Percentiles rank a stretch among this genome's conserved stretches.
Conservation (phyloP, 2,329 filamentous ascomycete genomes). For the Akanthomyces muscarius region DNA sequence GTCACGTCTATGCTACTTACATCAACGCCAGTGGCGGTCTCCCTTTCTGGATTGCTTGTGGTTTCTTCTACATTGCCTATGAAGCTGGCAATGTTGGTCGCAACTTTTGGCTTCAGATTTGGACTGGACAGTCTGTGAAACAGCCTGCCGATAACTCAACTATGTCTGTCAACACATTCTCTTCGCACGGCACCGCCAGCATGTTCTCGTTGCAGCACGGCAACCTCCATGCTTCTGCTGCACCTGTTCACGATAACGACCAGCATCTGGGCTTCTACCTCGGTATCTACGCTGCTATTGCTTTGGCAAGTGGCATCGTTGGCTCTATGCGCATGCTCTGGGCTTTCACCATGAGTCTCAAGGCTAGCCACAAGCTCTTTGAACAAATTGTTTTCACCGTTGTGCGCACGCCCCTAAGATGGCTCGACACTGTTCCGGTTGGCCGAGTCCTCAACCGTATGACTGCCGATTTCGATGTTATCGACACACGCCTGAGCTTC, state of each 20-base stretch:
- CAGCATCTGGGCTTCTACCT: constrained; percentile 60
- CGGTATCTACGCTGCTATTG: constrained; percentile 61
- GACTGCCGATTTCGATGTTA: constrained; percentile 69
- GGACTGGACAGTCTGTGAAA: constrained; percentile 46
- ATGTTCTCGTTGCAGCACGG: constrained; percentile 46
- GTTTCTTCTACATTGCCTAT: constrained; percentile 51
- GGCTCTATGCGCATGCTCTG: constrained; percentile 61
- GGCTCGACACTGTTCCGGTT: constrained; percentile 75
- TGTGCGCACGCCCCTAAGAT: constrained; percentile 68
- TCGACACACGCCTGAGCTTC: constrained; percentile 64
- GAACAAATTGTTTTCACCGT: constrained; percentile 62
- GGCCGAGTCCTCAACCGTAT: constrained; percentile 76
- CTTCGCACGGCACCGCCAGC: constrained; percentile 39
- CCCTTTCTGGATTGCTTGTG: constrained; percentile 53
- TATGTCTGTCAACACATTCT: constrained; percentile 25
- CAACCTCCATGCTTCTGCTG: constrained; percentile 36
- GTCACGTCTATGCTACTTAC: constrained; percentile 64
- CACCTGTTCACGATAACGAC: constrained; percentile 28
- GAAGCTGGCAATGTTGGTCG: constrained; percentile 53
- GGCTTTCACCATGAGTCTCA: constrained; percentile 61
- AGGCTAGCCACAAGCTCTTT: constrained; percentile 66
- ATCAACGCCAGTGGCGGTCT: constrained; percentile 62
- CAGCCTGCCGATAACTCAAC: constrained; percentile 7
- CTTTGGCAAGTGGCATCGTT: constrained; percentile 52
- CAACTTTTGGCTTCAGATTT: constrained; percentile 62